These are phyloP conservation scores for Sanghuangporus weigelae DNA, from an alignment of 1,284 basidiomycete species.

Conservation along the genomic window DNA sequence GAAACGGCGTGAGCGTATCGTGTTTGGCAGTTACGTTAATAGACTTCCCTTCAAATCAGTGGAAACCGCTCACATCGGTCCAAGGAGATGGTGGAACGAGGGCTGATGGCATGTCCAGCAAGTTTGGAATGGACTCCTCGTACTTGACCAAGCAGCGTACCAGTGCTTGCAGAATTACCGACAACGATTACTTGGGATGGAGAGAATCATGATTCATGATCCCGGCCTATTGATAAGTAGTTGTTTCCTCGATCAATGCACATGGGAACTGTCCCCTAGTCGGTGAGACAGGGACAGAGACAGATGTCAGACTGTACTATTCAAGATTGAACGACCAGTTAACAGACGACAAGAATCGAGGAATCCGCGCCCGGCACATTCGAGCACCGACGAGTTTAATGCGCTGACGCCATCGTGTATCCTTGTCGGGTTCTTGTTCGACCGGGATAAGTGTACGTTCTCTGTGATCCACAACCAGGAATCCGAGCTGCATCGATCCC, in stretches of 20 bases:
- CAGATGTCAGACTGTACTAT: constrained; percentile 30
- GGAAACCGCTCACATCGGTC: constrained; percentile 43
- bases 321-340: constrained; percentile 30
- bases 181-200: constrained; percentile 42
- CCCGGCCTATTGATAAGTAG: constrained; percentile 36
- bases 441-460: too few relatives aligned
- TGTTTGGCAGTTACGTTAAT: too few relatives aligned
- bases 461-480: too few relatives aligned
- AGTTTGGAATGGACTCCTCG: constrained; percentile 24
- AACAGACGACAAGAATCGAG: too few relatives aligned
- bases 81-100: constrained; percentile 57
- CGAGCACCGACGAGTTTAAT: too few relatives aligned
- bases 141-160: constrained; percentile 27
- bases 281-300: too few relatives aligned
- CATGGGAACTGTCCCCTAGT: constrained; percentile 38
- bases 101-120: constrained; percentile 41
- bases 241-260: constrained; percentile 43
- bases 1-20: too few relatives aligned
- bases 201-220: too few relatives aligned
- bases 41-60: constrained; percentile 19
- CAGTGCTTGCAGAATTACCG: constrained; percentile 44
- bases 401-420: too few relatives aligned
- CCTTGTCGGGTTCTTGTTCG: too few relatives aligned
- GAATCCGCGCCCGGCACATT: too few relatives aligned
- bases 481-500: too few relatives aligned